Percentiles rank a stretch among this genome's conserved stretches.
phyloP scores from a whole-genome alignment of 176 grass and related monocot genomes.

The Oryza meyeriana region DNA sequence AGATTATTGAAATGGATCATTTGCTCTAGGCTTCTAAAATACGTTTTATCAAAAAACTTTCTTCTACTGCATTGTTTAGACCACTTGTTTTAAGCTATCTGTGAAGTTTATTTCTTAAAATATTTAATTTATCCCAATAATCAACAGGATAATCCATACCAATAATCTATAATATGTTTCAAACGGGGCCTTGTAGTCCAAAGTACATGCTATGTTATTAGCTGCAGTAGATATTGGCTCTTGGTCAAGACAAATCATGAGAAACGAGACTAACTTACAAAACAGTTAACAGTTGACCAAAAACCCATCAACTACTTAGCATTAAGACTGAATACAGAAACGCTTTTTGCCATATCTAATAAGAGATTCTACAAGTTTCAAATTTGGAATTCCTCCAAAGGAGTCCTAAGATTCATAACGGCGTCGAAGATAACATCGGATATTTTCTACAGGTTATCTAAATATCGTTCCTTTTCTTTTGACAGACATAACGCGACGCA shows the following conservation, averaged over 20 bases:
- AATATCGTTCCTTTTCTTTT: background rate
- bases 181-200: too few relatives aligned
- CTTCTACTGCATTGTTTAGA: too few relatives aligned
- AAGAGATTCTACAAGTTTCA: background rate
- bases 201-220: background rate
- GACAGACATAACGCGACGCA: background rate
- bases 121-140: too few relatives aligned
- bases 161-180: too few relatives aligned
- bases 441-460: background rate
- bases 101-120: too few relatives aligned
- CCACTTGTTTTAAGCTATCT: too few relatives aligned
- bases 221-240: background rate
- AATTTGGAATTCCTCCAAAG: background rate
- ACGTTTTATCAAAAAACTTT: too few relatives aligned
- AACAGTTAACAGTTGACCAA: background rate
- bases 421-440: background rate
- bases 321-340: background rate
- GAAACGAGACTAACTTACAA: background rate
- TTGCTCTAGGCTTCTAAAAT: too few relatives aligned
- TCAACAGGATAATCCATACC: too few relatives aligned
- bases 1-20: too few relatives aligned
- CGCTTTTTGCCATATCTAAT: background rate
- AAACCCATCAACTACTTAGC: background rate
- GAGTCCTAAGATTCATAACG: background rate
- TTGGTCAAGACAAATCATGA: background rate